Percentiles rank a stretch among this genome's conserved stretches.
Evolutionary conservation across 345 rosid genomes (phyloP).

Genomic region (Syzygium aromaticum): DNA sequence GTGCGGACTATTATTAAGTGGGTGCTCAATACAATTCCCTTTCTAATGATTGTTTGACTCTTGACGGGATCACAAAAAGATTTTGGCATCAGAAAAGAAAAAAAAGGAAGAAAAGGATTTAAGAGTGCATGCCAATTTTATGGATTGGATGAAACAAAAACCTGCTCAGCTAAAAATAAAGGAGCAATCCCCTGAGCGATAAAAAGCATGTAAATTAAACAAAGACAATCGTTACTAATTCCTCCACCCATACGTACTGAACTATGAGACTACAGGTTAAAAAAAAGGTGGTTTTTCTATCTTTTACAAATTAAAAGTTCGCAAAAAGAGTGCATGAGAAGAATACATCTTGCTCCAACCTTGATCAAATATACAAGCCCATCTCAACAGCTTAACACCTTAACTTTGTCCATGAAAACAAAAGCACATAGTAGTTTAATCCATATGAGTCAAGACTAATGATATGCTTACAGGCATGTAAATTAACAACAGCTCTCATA

Average conservation of each 20-base stretch:
- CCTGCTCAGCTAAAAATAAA: not conserved
- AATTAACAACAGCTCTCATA: not conserved
- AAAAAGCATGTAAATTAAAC: not conserved
- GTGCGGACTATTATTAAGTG: not conserved
- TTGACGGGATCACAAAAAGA: not conserved
- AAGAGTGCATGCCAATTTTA: not conserved
- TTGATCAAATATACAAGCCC: not conserved
- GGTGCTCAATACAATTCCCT: not conserved
- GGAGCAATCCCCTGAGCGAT: not conserved
- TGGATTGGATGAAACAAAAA: not conserved
- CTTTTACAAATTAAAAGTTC: not conserved
- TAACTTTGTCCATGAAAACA: not conserved
- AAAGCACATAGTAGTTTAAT: not conserved
- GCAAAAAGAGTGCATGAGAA: not conserved
- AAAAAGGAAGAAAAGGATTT: not conserved
- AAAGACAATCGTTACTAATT: not conserved
- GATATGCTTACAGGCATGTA: not conserved
- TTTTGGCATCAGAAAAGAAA: not conserved
- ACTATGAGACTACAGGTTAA: not conserved
- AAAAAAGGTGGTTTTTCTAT: not conserved
- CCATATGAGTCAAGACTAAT: not conserved
- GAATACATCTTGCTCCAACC: not conserved
- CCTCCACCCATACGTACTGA: not conserved
- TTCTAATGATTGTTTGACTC: not conserved
- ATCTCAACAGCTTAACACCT: not conserved